Evolutionary conservation across 352 stramenopile genomes (phyloP), one percentile per base, ranked within the genome.

Genomic region (Phytopythium cucurbitacearum): DNA sequence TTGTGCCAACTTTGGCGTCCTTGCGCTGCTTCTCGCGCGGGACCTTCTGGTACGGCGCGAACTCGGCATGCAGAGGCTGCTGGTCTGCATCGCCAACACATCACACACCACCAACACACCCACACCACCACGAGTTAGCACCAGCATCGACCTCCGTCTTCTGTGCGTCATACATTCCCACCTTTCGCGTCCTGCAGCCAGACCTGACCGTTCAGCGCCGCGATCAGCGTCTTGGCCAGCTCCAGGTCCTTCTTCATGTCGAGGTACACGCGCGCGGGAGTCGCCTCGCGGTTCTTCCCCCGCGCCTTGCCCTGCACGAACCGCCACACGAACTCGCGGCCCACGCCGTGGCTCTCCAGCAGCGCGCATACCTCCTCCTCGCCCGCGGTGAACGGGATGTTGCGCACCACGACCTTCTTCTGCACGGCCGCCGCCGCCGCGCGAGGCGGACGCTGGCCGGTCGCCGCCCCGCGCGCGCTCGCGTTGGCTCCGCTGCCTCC

Each of bases 41-140:
- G 28, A 94, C 68, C 58, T 90, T 91, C 62, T 92, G 81, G 56
- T 85, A 91, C 42, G 78, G 84, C 16, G 84, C 80, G 40, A 92
- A 80, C 15, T 84, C 81, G 28, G 88, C 81, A 9, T 87, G 71
- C 53, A 94, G 51, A 13, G 48, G 42, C 38, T 53, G 47, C 3
- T 32, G 44, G 5, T 45, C 61, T 55, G 12, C 47, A 9, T 2
- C 37, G n/a, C 35, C 46, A 39, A 21, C 36, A 34, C 11, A 7
- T n/a, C 15, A 11, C 44, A 10, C 39, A 9, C 9, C 28, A 42
- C n/a, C 15, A 13, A 32, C 8, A 51, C 40, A 46, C 15, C 2
- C 35, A 8, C 28, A 13, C 42, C 16, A 43, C 39, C 5, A n/a
- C 16, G 36, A 40, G 33, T 44, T 34, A 35, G 34, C 34, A 56